Conservation (phyloP, 768 basidiomycete genomes). For the Leccinum imitatum region DNA sequence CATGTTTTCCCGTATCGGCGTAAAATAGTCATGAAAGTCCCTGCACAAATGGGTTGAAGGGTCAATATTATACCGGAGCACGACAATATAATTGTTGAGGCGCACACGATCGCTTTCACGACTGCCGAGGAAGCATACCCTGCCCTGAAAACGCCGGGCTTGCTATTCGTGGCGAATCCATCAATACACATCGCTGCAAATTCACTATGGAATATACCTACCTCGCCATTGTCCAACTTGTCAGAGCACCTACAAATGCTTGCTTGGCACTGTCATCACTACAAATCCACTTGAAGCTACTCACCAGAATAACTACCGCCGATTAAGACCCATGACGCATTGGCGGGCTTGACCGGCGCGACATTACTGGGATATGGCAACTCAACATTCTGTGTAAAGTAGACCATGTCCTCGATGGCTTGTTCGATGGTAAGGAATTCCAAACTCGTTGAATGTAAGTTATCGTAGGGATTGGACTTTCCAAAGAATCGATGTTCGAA, state of each 20-base stretch:
- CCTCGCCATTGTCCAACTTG: slow-evolving; percentile 71
- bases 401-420: slow-evolving; percentile 69
- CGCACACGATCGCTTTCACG: slow-evolving; percentile 44
- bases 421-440: slow-evolving; percentile 67
- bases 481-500: slow-evolving; percentile 78
- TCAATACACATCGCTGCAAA: neutral
- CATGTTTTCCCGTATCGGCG: slow-evolving; percentile 68
- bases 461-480: slow-evolving; percentile 64
- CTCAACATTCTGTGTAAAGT: slow-evolving; percentile 64
- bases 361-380: slow-evolving; percentile 69
- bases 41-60: slow-evolving; percentile 9
- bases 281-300: neutral
- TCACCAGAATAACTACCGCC: slow-evolving; percentile 44
- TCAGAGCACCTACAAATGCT: slow-evolving; percentile 36
- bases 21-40: slow-evolving; percentile 54
- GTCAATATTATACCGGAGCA: neutral
- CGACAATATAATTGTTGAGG: neutral
- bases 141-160: slow-evolving; percentile 41
- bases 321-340: slow-evolving; percentile 42
- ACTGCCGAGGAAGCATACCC: slow-evolving; percentile 48
- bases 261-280: neutral
- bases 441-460: slow-evolving; percentile 59
- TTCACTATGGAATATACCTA: slow-evolving; percentile 28
- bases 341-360: slow-evolving; percentile 46
- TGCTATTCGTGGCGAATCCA: slow-evolving; percentile 25